phyloP scores from a whole-genome alignment of 352 stramenopile species.

The Globisporangium viniferum region DNA sequence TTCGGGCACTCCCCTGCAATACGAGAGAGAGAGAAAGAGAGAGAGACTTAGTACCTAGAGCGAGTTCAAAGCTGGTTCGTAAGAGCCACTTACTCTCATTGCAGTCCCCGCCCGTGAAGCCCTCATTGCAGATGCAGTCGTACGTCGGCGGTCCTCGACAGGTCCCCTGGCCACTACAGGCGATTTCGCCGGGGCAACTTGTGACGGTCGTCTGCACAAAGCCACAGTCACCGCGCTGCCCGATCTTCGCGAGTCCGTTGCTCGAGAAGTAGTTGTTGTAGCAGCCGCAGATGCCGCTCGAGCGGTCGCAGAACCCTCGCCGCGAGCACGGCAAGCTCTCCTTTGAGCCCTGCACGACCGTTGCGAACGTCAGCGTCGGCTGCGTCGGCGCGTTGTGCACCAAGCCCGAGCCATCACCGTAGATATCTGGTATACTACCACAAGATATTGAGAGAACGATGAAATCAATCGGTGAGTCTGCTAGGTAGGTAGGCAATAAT shows the following conservation, averaged over 20 bases:
- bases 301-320: conserved; percentile 76
- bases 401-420: conserved; percentile 49
- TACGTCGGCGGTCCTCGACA: conserved; percentile 72
- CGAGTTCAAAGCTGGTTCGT: no score
- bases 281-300: conserved; percentile 76
- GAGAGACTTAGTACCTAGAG: not conserved
- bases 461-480: no score
- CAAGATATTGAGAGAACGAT: not conserved
- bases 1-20: conserved; percentile 42
- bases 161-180: conserved; percentile 69
- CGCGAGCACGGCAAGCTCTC: conserved; percentile 87
- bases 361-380: conserved; percentile 45
- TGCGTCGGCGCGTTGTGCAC: conserved; percentile 43
- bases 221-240: conserved; percentile 90
- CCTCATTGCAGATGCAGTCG: conserved; percentile 78
- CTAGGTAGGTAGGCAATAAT: no score
- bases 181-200: conserved; percentile 64
- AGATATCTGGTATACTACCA: conserved; percentile 49
- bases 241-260: conserved; percentile 73
- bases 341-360: conserved; percentile 83
- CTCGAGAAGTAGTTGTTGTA: conserved; percentile 85
- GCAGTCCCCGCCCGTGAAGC: conserved; percentile 71
- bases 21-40: not conserved
- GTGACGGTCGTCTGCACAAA: conserved; percentile 63
- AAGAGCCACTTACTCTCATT: no score